These are phyloP conservation scores for Crithidia brevicula DNA, from an alignment of 208 protist species.

Conservation along the genomic window DNA sequence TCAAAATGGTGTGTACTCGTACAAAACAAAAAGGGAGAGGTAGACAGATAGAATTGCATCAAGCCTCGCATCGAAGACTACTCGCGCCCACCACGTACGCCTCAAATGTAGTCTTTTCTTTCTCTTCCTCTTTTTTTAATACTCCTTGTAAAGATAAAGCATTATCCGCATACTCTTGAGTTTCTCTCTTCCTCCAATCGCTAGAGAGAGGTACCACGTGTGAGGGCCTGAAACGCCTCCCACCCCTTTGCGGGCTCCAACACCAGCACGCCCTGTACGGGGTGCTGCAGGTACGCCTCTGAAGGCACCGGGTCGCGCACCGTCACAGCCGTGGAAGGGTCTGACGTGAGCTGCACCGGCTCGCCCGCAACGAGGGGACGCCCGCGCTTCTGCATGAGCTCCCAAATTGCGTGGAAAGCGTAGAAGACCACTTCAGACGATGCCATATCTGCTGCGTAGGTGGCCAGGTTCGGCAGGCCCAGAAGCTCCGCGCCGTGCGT, in stretches of 20 bases:
- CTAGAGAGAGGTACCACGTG: background rate
- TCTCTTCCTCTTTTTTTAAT: background rate
- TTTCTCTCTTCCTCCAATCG: background rate
- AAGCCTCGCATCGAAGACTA: no score
- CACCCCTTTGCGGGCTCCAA: slow-evolving; percentile 25
- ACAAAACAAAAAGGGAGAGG: no score
- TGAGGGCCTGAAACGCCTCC: slow-evolving; percentile 7
- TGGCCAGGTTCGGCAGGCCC: slow-evolving; percentile 24
- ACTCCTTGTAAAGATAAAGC: background rate
- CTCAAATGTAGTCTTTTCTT: no score
- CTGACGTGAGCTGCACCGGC: slow-evolving; percentile 6
- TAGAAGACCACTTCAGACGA: slow-evolving; percentile 16
- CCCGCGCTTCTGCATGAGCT: slow-evolving; percentile 8
- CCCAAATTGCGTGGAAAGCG: slow-evolving; percentile 22
- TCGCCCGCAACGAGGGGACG: slow-evolving; percentile 9
- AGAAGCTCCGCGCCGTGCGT: slow-evolving; percentile 31
- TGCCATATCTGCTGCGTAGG: slow-evolving; percentile 9
- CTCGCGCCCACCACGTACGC: no score
- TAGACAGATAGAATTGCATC: no score
- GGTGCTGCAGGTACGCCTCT: slow-evolving; percentile 13
- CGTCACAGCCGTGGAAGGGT: background rate
- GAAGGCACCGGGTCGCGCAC: slow-evolving; percentile 2
- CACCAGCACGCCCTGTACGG: slow-evolving; percentile 18
- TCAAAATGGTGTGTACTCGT: no score
- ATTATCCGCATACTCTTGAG: no score